A percentile compares a stretch with the other conserved stretches of the same genome.
Conservation (phyloP, 257 asterid species). For the Nicotiana obtusifolia region DNA sequence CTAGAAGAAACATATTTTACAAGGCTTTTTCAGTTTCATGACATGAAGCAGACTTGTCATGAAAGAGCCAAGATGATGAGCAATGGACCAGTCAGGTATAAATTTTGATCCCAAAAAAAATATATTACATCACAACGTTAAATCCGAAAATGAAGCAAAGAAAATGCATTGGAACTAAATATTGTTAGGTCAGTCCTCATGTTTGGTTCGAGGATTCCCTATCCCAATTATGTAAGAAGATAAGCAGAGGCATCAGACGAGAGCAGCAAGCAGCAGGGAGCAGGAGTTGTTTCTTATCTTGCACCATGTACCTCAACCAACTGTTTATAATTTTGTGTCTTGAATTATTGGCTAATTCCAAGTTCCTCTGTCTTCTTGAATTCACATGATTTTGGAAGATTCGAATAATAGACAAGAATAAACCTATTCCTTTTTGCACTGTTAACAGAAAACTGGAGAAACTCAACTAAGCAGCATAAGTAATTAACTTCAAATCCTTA, state of each 20-base stretch:
- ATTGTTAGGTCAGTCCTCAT: conserved; percentile 6
- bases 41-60: neutral
- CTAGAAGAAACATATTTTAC: too few species aligned
- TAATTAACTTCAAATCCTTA: neutral
- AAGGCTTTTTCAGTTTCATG: too few species aligned
- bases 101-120: neutral
- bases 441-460: neutral
- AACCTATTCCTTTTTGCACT: neutral
- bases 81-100: neutral
- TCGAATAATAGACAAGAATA: neutral
- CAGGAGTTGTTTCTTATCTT: neutral
- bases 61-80: too few species aligned
- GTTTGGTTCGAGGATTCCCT: conserved; percentile 2
- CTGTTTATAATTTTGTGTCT: neutral
- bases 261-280: neutral
- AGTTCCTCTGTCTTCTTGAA: neutral
- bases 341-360: conserved; percentile 1
- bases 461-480: neutral
- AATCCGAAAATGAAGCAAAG: neutral
- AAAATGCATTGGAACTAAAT: neutral
- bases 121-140: neutral
- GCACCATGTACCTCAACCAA: neutral
- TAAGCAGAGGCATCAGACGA: neutral
- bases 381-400: neutral
- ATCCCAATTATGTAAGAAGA: neutral